Evolutionary conservation across 2,329 filamentous ascomycete species (phyloP), one percentile per base, ranked within the genome.

Genomic region (Exserohilum turcica): DNA sequence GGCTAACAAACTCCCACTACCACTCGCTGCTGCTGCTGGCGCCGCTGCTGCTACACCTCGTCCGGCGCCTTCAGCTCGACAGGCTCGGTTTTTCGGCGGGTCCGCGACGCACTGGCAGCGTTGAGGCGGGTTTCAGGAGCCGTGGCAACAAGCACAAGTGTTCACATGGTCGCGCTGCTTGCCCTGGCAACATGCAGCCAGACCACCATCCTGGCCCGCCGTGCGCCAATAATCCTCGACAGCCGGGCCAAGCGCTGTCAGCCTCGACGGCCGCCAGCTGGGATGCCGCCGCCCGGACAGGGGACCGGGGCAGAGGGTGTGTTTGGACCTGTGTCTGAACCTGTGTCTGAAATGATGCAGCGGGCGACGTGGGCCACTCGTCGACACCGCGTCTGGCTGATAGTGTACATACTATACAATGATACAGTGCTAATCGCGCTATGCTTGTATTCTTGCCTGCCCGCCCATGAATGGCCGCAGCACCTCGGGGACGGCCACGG

Each of bases 401-500:
- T 52, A 57, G 53, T 42, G 32, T 57, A 55, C 48, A 42, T 57
- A 59, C 21, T 42, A 55, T 47, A 29, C 40, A 44, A 29, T 21
- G 19, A 44, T 44, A 44, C 31, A 27, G 18, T 56, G 54, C 38
- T n/a, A 16, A n/a, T n/a, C n/a, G 47, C 57, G 33, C 59, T 63
- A 51, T 60, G 57, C 45, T 61, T 66, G 48, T 39, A 76, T 75
- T 52, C 60, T 67, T 27, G 69, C 67, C 50, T 70, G 60, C 1
- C 74, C 74, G 52, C 87, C 88, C 92, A 99, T 96, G 82, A 87
- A 97, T 18, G 85, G 85, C 68, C 88, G 82, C 71, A 99, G 75
- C 15, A 88, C 89, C 75, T 91, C 84, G 0, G 94, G 94, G 6
- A 99, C 84, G 1, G 79, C 78, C 6, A 97, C 90, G 1, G 82